Conservation (phyloP, 2,329 filamentous ascomycete genomes). For the Clarireedia homoeocarpa region DNA sequence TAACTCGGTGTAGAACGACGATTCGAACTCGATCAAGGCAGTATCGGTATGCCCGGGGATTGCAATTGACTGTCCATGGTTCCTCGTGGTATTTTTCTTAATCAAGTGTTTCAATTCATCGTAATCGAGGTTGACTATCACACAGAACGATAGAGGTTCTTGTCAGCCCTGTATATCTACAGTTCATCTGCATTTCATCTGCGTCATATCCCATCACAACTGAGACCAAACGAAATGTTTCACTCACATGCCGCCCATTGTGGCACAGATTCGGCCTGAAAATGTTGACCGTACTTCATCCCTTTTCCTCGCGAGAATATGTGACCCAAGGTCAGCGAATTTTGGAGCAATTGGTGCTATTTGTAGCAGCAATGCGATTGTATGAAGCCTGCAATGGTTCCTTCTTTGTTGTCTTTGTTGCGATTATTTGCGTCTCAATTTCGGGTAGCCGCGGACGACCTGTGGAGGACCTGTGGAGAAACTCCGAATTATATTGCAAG, state of each 20-base stretch:
- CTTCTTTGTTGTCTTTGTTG: not conserved
- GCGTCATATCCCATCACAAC: conserved; percentile 4
- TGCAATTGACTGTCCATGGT: conserved; percentile 60
- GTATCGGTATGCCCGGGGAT: conserved; percentile 65
- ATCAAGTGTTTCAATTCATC: conserved; percentile 80
- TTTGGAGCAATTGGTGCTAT: not conserved
- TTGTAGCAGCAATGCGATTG: not conserved
- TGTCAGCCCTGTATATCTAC: not conserved
- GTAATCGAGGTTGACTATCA: conserved; percentile 77
- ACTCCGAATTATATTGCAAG: not conserved
- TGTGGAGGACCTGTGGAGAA: not conserved
- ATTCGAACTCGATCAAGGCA: conserved; percentile 56
- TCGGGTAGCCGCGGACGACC: not conserved
- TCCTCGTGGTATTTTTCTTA: conserved; percentile 67
- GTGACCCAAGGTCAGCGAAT: too few species aligned
- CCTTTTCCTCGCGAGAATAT: conserved; percentile 6
- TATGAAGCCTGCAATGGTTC: not conserved
- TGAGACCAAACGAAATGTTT: not conserved
- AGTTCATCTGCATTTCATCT: not conserved
- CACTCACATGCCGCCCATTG: conserved; percentile 68
- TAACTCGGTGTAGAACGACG: conserved; percentile 64
- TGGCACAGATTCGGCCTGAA: conserved; percentile 69
- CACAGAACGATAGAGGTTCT: conserved; percentile 5
- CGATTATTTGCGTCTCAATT: not conserved
- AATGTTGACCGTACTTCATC: conserved; percentile 73